A percentile compares a stretch with the other conserved stretches of the same genome.
These are phyloP conservation scores for Zygoascus tannicola DNA, from an alignment of 805 yeast genomes.

Conservation along the genomic window DNA sequence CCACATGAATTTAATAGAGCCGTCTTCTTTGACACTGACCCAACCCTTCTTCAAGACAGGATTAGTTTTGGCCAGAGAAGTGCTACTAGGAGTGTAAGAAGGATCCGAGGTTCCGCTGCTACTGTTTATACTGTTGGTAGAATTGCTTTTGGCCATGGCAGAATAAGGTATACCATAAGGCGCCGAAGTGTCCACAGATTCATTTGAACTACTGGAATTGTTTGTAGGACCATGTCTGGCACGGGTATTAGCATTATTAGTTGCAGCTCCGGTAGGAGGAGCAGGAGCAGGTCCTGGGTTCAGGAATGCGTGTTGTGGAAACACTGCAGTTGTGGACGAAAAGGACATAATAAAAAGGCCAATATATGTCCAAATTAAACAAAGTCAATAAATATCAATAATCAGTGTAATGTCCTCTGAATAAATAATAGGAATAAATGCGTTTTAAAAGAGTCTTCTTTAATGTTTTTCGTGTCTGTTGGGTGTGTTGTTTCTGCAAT, in stretches of 20 bases:
- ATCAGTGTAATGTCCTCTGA: too few relatives aligned
- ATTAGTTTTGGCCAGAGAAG: not conserved
- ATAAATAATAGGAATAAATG: too few relatives aligned
- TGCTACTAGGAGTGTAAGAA: constrained; percentile 3
- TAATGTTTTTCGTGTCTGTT: too few relatives aligned
- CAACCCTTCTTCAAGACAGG: constrained; percentile 50
- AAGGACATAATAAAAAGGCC: constrained; percentile 37
- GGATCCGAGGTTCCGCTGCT: not conserved
- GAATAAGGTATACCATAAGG: not conserved
- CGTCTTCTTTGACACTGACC: constrained; percentile 90
- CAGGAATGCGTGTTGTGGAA: constrained; percentile 40
- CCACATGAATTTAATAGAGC: constrained; percentile 78
- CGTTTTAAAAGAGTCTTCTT: too few relatives aligned
- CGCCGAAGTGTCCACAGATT: not conserved
- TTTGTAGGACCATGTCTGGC: not conserved
- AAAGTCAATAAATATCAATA: too few relatives aligned
- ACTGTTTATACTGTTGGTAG: not conserved
- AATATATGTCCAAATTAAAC: too few relatives aligned
- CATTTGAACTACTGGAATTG: constrained; percentile 8
- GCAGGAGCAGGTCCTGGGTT: constrained; percentile 50
- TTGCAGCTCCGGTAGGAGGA: constrained; percentile 32
- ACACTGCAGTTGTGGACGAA: constrained; percentile 37
- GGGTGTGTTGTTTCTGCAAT: too few relatives aligned
- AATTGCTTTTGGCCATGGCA: not conserved
- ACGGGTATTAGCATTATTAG: not conserved